Base-by-base conservation (phyloP, 306 rosid genomes). In the Fragaria vesca region DNA sequence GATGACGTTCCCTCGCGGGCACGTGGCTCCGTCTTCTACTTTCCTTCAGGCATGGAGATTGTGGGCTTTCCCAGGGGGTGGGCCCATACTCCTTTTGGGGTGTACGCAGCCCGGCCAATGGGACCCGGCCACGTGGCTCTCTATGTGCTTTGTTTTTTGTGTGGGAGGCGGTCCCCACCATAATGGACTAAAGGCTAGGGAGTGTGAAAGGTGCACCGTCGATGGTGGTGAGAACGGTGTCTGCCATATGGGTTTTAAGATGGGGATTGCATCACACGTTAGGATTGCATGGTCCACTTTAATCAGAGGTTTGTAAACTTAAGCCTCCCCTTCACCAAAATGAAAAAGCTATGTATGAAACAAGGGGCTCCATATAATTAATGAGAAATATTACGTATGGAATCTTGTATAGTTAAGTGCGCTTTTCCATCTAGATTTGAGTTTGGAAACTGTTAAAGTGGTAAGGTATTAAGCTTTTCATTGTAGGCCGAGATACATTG, bases 191-290 rank as follows among this genome's bases (percentile, higher is more conserved):
- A 32, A 51, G 15, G 9, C 34, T 66, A 21, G 58, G 72, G 62
- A 58, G 26, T 38, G 69, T 76, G 74, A 17, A 81, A 77, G 84
- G n/a, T 63, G 75, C 79, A 90, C 96, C 96, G 97, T 90, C 51
- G 86, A 90, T 93, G 89, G 97, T 93, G 97, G 90, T 81, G 55
- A 70, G 76, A 76, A 76, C 67, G 82, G 89, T 89, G 97, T 90
- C 97, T 90, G 96, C 96, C 96, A 90, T 86, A 76, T 78, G 84
- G 48, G 46, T 74, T 52, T 15, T 79, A 42, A 80, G 75, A 83
- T 81, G 77, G 60, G 79, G 80, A 61, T 86, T 87, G 3, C 89
- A 84, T 87, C 97, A 85, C 81, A 54, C 68, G 75, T 79, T 68
- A 8, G 24, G 12, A 2, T 12, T 47, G 15, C 17, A 47, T 54